Percentiles rank a stretch among this genome's conserved stretches.
phyloP scores from a whole-genome alignment of 495 filamentous ascomycete species.

The Hypoxylon trugodes region DNA sequence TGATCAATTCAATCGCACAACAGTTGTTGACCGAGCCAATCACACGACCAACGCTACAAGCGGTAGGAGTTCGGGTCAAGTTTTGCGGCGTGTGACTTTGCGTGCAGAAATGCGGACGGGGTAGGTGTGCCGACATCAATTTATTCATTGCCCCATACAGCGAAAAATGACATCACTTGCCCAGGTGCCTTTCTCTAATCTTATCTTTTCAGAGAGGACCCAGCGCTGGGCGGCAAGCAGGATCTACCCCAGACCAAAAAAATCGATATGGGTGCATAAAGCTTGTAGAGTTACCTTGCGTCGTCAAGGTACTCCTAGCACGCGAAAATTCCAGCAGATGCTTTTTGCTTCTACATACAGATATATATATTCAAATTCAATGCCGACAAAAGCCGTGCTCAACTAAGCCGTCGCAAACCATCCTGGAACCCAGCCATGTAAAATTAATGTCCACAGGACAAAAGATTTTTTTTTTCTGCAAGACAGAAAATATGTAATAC shows the following conservation, averaged over 20 bases:
- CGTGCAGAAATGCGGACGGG: slow-evolving; percentile 20
- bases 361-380: slow-evolving; percentile 7
- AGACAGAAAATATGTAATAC: slow-evolving; percentile 15
- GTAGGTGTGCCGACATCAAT: slow-evolving; percentile 15
- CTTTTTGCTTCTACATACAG: slow-evolving; percentile 13
- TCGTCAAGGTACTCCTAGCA: too few species aligned
- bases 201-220: slow-evolving; percentile 7
- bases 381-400: slow-evolving; percentile 31
- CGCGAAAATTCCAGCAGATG: slow-evolving; percentile 34
- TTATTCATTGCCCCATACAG: slow-evolving; percentile 13
- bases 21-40: neutral
- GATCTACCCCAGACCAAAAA: slow-evolving; percentile 1
- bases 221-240: neutral
- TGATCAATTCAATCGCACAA: neutral
- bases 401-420: slow-evolving; percentile 7
- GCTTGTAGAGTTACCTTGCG: slow-evolving; percentile 1
- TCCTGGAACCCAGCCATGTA: neutral
- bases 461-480: slow-evolving; percentile 13
- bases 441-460: slow-evolving; percentile 14
- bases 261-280: neutral
- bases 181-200: too few species aligned
- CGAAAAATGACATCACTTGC: slow-evolving; percentile 28
- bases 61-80: slow-evolving; percentile 7
- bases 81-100: slow-evolving; percentile 23
- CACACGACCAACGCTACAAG: slow-evolving; percentile 7